Evolutionary conservation across 2,329 filamentous ascomycete genomes (phyloP), one percentile per base, ranked within the genome.

Genomic region (Phialophora chinensis): DNA sequence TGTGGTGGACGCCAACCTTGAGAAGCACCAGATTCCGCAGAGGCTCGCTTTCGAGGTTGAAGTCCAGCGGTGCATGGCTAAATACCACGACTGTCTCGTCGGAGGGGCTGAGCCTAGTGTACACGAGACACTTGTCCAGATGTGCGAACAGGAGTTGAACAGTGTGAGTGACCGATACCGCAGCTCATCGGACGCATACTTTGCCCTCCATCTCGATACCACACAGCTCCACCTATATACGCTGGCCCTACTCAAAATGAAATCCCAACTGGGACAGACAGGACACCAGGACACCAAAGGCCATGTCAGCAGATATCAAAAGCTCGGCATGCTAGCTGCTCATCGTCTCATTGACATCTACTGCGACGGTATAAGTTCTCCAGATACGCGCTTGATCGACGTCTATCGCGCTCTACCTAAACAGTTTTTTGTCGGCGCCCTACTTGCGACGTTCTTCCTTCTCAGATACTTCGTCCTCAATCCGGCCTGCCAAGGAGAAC

Each of bases 391-490:
- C n/a, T 35, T 65, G 29, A 58, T 60, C 42, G 38, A 60, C n/a
- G 25, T 29, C 7, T 42, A 65, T 31, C 55, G 57, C 17, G 62
- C 62, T 14, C 33, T 65, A 3, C 62, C 62, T 20, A 65, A 65
- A 10, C 29, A n/a, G 10, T 55, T n/a, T 33, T 65, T 60, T 27
- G 14, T 38, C 20, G 56, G 62, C 17, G 55, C 47, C 29, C 29
- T 65, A 20, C 31, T 54, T 31, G 62, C 62, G 33, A 60, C 55
- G 1, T 65, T 65, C 38, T 65, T 60, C n/a, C 56, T 65, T 20
- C 55, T 65, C 55, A 60, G 57, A 60, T 65, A 60, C 47, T 65
- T 60, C 25, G 55, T 59, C n/a, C 55, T 65, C 54, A 60, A 65
- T 42, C 31, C 20, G 2, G 33, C 55, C 35, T 53, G 29, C 27